phyloP scores from a whole-genome alignment of 768 basidiomycete genomes.

The Gelatoporia subvermispora region DNA sequence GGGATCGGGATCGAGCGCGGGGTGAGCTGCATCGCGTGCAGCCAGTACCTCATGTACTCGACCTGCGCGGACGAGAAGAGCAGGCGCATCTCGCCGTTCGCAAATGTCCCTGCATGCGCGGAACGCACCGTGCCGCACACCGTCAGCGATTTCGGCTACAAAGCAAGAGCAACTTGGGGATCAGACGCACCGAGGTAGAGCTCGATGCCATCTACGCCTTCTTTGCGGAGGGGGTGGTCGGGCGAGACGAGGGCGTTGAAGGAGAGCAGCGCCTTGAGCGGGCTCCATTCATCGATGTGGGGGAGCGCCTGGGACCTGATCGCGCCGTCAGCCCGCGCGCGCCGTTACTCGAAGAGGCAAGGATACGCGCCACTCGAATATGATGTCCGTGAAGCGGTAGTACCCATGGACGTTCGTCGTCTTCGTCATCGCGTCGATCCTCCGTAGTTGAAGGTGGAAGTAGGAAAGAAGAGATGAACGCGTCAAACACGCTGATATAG shows the following conservation, averaged over 20 bases:
- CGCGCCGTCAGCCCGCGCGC: neutral
- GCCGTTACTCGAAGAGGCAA: neutral
- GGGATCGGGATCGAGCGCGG: conserved; percentile 64
- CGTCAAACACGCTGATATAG: neutral
- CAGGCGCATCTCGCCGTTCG: conserved; percentile 71
- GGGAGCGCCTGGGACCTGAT: conserved; percentile 53
- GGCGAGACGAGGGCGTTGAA: conserved; percentile 66
- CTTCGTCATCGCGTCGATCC: neutral
- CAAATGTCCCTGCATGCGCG: conserved; percentile 50
- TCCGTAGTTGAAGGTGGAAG: conserved; percentile 4
- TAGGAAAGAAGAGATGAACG: neutral
- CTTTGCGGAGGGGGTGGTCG: conserved; percentile 65
- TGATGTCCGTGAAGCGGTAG: conserved; percentile 82
- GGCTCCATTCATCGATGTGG: conserved; percentile 51
- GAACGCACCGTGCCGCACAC: neutral
- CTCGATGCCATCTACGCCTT: conserved; percentile 61
- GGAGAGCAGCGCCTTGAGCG: conserved; percentile 67
- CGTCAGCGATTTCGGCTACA: no score
- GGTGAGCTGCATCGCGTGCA: conserved; percentile 69
- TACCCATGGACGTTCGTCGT: conserved; percentile 57
- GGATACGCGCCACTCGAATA: conserved; percentile 63
- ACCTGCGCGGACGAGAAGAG: conserved; percentile 81
- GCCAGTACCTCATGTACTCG: conserved; percentile 82
- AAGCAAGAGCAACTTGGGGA: neutral
- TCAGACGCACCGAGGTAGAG: conserved; percentile 56